phyloP scores from a whole-genome alignment of 768 basidiomycete species.

The Leccinum broughii region DNA sequence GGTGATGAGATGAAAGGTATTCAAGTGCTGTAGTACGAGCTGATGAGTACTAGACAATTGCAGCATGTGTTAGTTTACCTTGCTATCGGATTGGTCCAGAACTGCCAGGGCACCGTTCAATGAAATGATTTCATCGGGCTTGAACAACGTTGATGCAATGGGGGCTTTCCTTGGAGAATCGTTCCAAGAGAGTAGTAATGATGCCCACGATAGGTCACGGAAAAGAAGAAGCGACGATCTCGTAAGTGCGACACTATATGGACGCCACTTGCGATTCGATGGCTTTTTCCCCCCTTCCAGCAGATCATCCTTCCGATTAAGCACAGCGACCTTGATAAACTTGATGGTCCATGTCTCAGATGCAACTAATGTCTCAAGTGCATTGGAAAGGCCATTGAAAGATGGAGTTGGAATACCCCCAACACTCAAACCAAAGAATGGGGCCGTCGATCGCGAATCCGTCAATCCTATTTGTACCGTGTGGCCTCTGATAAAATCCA shows the following conservation, averaged over 20 bases:
- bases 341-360: slow-evolving; percentile 52
- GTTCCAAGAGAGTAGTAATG: slow-evolving; percentile 45
- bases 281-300: slow-evolving; percentile 76
- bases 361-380: slow-evolving; percentile 25
- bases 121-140: slow-evolving; percentile 84
- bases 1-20: slow-evolving; percentile 78
- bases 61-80: slow-evolving; percentile 47
- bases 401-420: slow-evolving; percentile 36
- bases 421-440: slow-evolving; percentile 44
- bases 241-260: slow-evolving; percentile 83
- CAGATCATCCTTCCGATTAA: slow-evolving; percentile 81
- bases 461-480: slow-evolving; percentile 55
- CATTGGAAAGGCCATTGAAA: slow-evolving; percentile 27
- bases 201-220: slow-evolving; percentile 64
- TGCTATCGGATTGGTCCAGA: slow-evolving; percentile 72
- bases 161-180: slow-evolving; percentile 37
- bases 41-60: slow-evolving; percentile 5
- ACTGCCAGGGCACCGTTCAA: slow-evolving; percentile 79
- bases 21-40: slow-evolving; percentile 42
- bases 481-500: slow-evolving; percentile 60
- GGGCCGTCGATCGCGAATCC: slow-evolving; percentile 41
- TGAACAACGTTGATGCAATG: slow-evolving; percentile 48
- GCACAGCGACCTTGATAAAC: slow-evolving; percentile 76
- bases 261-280: slow-evolving; percentile 81
- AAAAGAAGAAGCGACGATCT: slow-evolving; percentile 91